A percentile compares a stretch with the other conserved stretches of the same genome.
Evolutionary conservation across 2,329 filamentous ascomycete genomes (phyloP).

Genomic region (Pseudocercospora pini-densiflorae): DNA sequence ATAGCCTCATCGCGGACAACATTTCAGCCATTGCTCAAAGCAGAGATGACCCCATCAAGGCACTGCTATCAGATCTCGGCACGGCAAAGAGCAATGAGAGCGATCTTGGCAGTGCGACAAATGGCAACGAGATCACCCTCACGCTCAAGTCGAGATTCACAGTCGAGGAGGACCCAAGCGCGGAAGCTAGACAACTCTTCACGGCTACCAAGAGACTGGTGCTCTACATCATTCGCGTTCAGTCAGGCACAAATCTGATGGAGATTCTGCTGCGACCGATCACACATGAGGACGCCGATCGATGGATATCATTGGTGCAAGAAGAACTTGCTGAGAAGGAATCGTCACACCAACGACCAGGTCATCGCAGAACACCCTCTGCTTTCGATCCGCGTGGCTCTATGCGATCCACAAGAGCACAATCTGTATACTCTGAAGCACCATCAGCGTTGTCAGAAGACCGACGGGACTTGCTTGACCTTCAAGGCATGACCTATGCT

Average conservation of each 20-base stretch:
- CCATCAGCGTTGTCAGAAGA: slow-evolving; percentile 43
- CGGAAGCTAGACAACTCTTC: slow-evolving; percentile 87
- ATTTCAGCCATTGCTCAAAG: slow-evolving; percentile 76
- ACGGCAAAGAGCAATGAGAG: slow-evolving; percentile 96
- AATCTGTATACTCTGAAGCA: slow-evolving; percentile 46
- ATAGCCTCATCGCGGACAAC: slow-evolving; percentile 82
- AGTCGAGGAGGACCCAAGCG: slow-evolving; percentile 74
- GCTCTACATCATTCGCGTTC: slow-evolving; percentile 95
- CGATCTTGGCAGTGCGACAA: slow-evolving; percentile 55
- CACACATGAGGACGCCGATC: slow-evolving; percentile 81
- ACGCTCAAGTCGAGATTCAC: slow-evolving; percentile 42
- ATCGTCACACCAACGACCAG: slow-evolving; percentile 43
- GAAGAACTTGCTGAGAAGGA: slow-evolving; percentile 70
- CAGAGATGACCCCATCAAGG: slow-evolving; percentile 84
- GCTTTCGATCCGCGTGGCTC: slow-evolving; percentile 39
- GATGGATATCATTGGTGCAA: slow-evolving; percentile 79
- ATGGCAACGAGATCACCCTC: slow-evolving; percentile 41
- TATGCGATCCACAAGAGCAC: slow-evolving; percentile 36
- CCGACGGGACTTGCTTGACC: slow-evolving; percentile 70
- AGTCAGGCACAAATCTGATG: slow-evolving; percentile 88
- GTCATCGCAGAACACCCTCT: slow-evolving; percentile 32
- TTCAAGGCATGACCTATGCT: slow-evolving; percentile 85
- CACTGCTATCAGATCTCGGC: slow-evolving; percentile 90
- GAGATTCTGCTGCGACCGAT: slow-evolving; percentile 95
- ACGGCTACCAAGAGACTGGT: slow-evolving; percentile 99